Conservation (phyloP, 2,329 filamentous ascomycete species). For the Cordyceps militaris region DNA sequence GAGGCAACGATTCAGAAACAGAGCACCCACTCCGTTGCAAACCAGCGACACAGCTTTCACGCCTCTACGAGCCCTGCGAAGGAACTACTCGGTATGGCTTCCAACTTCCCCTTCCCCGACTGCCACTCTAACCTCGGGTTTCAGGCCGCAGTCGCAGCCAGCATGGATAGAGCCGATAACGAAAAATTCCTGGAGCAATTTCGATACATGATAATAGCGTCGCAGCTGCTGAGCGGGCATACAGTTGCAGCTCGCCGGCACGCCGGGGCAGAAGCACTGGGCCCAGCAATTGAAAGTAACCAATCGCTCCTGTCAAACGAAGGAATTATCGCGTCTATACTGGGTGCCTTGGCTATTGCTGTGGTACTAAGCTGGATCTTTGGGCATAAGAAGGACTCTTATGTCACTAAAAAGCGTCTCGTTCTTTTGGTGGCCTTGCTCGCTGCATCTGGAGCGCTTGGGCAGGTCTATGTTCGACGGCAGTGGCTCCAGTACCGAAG, state of each 20-base stretch:
- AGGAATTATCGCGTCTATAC: slow-evolving; percentile 40
- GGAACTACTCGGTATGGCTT: slow-evolving; percentile 44
- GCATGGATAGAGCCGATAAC: slow-evolving; percentile 71
- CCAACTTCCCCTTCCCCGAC: not conserved
- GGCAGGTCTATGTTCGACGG: slow-evolving; percentile 66
- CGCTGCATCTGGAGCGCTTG: slow-evolving; percentile 45
- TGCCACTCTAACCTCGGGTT: not conserved
- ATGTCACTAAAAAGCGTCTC: slow-evolving; percentile 50
- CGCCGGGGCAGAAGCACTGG: slow-evolving; percentile 17
- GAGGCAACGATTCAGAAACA: slow-evolving; percentile 45
- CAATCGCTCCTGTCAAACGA: slow-evolving; percentile 34
- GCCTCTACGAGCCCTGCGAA: slow-evolving; percentile 38
- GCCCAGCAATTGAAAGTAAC: slow-evolving; percentile 14
- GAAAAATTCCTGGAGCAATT: slow-evolving; percentile 85
- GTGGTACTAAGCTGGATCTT: slow-evolving; percentile 68
- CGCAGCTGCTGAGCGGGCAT: slow-evolving; percentile 73
- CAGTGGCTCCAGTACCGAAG: slow-evolving; percentile 77
- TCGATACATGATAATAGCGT: slow-evolving; percentile 86
- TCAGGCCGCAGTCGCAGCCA: slow-evolving; percentile 62
- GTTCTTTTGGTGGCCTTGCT: slow-evolving; percentile 41
- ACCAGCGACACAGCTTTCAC: slow-evolving; percentile 28
- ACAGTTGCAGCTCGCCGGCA: slow-evolving; percentile 37
- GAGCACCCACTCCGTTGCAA: slow-evolving; percentile 36
- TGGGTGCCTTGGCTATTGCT: slow-evolving; percentile 55
- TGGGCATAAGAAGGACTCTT: slow-evolving; percentile 38